Evolutionary conservation across 441 rosid genomes (phyloP).

Genomic region (Arabidopsis lyrata): DNA sequence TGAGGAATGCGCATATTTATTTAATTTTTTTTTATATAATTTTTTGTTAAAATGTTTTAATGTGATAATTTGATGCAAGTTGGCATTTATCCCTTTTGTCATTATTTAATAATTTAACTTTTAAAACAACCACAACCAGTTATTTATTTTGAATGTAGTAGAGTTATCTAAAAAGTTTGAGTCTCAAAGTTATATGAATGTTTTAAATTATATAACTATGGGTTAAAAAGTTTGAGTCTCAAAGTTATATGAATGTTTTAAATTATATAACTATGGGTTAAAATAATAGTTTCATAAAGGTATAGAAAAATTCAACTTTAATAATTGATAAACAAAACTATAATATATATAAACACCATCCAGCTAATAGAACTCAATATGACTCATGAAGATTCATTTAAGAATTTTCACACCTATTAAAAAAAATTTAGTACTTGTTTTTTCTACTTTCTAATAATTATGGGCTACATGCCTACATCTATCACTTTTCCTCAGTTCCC

Average conservation of each 20-base stretch:
- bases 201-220: background rate
- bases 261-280: background rate
- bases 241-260: no score
- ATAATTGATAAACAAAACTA: background rate
- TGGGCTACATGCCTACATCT: background rate
- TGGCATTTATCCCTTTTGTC: conserved; percentile 23
- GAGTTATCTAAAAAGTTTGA: background rate
- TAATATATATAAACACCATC: conserved; percentile 3
- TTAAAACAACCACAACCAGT: conserved; percentile 13
- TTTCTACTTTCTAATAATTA: background rate
- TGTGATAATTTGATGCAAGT: conserved; percentile 36
- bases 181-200: no score
- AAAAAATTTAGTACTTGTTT: background rate
- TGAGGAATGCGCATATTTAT: conserved; percentile 53
- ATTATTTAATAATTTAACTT: background rate
- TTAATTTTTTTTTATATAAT: background rate
- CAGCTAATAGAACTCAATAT: background rate
- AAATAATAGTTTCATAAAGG: background rate
- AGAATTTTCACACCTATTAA: background rate
- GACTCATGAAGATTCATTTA: background rate
- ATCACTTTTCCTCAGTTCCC: background rate
- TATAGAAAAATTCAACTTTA: background rate
- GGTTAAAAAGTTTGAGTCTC: background rate
- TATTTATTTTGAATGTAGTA: background rate
- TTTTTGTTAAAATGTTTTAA: background rate